Evolutionary conservation across 2,329 filamentous ascomycete species (phyloP).

Genomic region (Calcarisporium arbuscula): DNA sequence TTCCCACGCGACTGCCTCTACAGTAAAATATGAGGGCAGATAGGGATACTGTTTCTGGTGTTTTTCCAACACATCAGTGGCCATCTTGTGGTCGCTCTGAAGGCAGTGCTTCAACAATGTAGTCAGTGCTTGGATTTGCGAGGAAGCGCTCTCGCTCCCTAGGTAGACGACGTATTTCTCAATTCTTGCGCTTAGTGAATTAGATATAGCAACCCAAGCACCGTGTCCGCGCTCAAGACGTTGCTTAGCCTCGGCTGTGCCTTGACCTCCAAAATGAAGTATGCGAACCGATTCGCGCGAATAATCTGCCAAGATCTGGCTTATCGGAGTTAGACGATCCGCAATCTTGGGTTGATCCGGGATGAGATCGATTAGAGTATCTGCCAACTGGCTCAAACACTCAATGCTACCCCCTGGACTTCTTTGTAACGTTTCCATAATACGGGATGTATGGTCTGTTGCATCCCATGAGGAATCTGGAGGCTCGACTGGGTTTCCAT

Average conservation of each 20-base stretch:
- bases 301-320: constrained; percentile 27
- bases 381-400: constrained; percentile 36
- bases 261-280: constrained; percentile 13
- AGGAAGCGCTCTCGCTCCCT: constrained; percentile 35
- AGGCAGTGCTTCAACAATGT: constrained; percentile 38
- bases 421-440: constrained; percentile 39
- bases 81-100: constrained; percentile 26
- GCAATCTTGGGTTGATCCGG: constrained; percentile 39
- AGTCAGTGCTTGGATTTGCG: constrained; percentile 33
- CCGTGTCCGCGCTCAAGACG: constrained; percentile 33
- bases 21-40: constrained; percentile 30
- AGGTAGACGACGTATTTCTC: constrained; percentile 51
- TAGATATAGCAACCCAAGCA: constrained; percentile 37
- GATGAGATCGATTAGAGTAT: constrained; percentile 32
- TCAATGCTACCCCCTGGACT: constrained; percentile 35
- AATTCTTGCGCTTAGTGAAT: constrained; percentile 38
- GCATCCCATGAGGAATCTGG: constrained; percentile 7
- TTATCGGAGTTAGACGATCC: constrained; percentile 34
- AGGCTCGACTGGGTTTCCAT: constrained; percentile 10
- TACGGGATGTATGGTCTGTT: constrained; percentile 18
- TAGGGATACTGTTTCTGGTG: constrained; percentile 25
- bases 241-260: constrained; percentile 18
- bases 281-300: constrained; percentile 22
- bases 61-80: constrained; percentile 20
- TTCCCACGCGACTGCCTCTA: constrained; percentile 48